These are phyloP conservation scores for Lasiodiplodia sp. DNA, from an alignment of 2,329 filamentous ascomycete species.

Conservation along the genomic window DNA sequence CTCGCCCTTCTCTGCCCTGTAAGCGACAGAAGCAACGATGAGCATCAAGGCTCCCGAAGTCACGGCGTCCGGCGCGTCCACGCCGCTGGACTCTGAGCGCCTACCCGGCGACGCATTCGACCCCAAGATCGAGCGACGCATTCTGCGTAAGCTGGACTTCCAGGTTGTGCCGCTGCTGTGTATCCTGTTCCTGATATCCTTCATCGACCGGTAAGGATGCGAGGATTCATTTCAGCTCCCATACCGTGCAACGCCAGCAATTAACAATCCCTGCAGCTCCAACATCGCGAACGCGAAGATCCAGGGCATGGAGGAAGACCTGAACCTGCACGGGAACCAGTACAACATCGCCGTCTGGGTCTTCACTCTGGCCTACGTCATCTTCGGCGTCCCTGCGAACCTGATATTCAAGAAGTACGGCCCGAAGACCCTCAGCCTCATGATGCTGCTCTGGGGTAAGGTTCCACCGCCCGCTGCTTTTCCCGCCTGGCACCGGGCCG, in stretches of 20 bases:
- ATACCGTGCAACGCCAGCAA: not conserved
- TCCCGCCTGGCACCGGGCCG: not conserved
- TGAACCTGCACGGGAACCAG: constrained; percentile 44
- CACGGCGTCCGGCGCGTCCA: constrained; percentile 8
- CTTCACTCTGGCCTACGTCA: constrained; percentile 48
- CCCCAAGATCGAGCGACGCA: constrained; percentile 37
- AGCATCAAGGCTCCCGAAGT: constrained; percentile 18
- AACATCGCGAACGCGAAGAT: constrained; percentile 43
- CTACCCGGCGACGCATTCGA: constrained; percentile 34
- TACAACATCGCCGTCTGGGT: constrained; percentile 49
- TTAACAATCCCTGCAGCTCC: constrained; percentile 14
- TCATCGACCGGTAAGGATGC: constrained; percentile 38
- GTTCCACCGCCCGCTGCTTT: not conserved
- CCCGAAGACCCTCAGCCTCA: constrained; percentile 42
- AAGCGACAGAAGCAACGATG: not conserved
- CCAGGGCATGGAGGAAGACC: constrained; percentile 44
- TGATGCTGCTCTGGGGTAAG: constrained; percentile 45
- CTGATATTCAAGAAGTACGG: constrained; percentile 45
- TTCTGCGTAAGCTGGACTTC: constrained; percentile 43
- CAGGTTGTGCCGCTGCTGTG: constrained; percentile 42
- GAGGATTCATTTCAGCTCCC: not conserved
- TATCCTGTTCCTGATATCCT: constrained; percentile 44
- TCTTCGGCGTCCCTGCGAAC: constrained; percentile 44
- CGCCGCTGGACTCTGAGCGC: constrained; percentile 4
- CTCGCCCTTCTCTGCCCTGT: not conserved